These are phyloP conservation scores for Xylariaceae sp. DNA, from an alignment of 2,329 filamentous ascomycete genomes.

Conservation along the genomic window DNA sequence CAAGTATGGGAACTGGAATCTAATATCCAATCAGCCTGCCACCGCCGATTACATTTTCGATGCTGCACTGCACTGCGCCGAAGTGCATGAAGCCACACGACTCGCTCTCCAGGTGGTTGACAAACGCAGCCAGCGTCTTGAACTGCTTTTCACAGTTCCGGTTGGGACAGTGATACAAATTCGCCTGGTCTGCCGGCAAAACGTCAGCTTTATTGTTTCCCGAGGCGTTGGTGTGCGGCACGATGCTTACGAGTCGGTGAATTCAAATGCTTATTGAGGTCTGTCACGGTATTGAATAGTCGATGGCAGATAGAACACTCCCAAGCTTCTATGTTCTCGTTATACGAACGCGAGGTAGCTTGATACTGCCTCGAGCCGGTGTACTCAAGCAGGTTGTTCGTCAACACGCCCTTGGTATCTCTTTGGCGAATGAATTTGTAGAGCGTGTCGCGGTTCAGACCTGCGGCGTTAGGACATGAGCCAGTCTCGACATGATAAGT, in stretches of 20 bases:
- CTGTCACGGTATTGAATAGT: not conserved
- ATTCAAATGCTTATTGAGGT: constrained; percentile 48
- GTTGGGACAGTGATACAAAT: constrained; percentile 39
- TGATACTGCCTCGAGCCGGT: constrained; percentile 12
- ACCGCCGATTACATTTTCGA: constrained; percentile 3
- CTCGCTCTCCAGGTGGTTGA: constrained; percentile 43
- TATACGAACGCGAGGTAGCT: constrained; percentile 14
- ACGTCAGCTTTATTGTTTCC: not conserved
- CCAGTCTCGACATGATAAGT: constrained; percentile 51
- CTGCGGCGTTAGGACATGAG: constrained; percentile 42
- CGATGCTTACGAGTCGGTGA: constrained; percentile 45
- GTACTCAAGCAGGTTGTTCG: constrained; percentile 41
- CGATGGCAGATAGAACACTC: constrained; percentile 22
- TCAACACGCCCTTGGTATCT: constrained; percentile 45
- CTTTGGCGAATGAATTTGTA: constrained; percentile 39
- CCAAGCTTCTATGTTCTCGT: not conserved
- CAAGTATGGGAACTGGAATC: not conserved
- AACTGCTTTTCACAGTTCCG: constrained; percentile 34
- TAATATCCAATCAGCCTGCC: not conserved
- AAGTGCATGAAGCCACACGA: constrained; percentile 37
- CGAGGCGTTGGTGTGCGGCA: not conserved
- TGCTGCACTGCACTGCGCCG: constrained; percentile 20
- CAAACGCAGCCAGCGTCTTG: constrained; percentile 34
- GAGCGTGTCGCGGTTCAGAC: constrained; percentile 39
- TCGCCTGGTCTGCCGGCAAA: constrained; percentile 32